Percentiles rank a stretch among this genome's conserved stretches.
Conservation (phyloP, 306 rosid genomes). For the Herpetospermum pedunculosum region DNA sequence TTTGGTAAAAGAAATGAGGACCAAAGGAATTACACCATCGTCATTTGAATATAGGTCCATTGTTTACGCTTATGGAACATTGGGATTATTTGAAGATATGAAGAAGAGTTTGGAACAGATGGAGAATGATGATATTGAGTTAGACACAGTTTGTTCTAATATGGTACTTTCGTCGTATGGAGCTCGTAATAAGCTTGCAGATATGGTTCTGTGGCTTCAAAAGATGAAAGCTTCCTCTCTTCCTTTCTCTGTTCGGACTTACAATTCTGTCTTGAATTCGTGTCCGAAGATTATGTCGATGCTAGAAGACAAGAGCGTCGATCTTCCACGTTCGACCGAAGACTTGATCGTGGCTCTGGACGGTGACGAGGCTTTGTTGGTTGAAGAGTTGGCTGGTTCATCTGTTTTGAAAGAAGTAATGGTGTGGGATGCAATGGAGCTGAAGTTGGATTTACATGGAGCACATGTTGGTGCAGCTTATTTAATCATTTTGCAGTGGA, state of each 20-base stretch:
- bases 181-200: conserved; percentile 35
- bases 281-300: conserved; percentile 35
- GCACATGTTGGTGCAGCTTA: conserved; percentile 59
- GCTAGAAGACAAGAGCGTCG: conserved; percentile 21
- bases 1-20: conserved; percentile 38
- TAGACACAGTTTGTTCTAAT: conserved; percentile 52
- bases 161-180: conserved; percentile 77
- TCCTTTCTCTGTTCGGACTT: conserved; percentile 63
- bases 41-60: conserved; percentile 50
- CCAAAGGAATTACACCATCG: conserved; percentile 32
- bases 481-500: conserved; percentile 54
- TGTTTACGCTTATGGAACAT: conserved; percentile 48
- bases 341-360: conserved; percentile 28
- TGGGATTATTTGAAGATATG: conserved; percentile 58
- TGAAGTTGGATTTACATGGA: conserved; percentile 80
- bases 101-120: conserved; percentile 36
- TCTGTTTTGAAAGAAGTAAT: conserved; percentile 42
- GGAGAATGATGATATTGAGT: conserved; percentile 37
- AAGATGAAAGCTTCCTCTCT: conserved; percentile 31
- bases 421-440: conserved; percentile 54
- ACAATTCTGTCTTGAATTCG: conserved; percentile 49
- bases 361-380: conserved; percentile 52
- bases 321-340: conserved; percentile 30
- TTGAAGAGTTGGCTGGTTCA: conserved; percentile 39
- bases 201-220: conserved; percentile 56